phyloP scores from a whole-genome alignment of 169 alveolate species.

The Plasmodium chabaudi region DNA sequence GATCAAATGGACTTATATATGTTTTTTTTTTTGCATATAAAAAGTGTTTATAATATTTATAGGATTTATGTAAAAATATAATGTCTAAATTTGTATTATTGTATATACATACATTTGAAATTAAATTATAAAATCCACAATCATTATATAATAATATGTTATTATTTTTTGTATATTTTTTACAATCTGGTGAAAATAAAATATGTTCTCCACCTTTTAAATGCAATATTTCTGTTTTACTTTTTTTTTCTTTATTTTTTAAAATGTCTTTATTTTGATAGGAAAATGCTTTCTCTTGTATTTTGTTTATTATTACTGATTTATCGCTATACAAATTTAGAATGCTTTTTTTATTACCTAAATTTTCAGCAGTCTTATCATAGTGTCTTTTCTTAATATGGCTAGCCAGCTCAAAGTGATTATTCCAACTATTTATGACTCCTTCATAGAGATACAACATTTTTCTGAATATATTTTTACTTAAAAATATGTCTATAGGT shows the following conservation, averaged over 20 bases:
- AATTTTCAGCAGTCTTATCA: background rate
- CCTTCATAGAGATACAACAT: constrained; percentile 18
- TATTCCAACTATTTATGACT: background rate
- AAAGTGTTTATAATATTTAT: constrained; percentile 19
- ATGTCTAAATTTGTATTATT: constrained; percentile 45
- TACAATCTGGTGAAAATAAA: constrained; percentile 12
- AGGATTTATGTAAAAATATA: constrained; percentile 22
- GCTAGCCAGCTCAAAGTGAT: background rate
- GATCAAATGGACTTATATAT: constrained; percentile 13
- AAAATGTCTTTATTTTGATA: constrained; percentile 26
- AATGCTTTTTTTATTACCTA: background rate
- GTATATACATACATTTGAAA: constrained; percentile 32
- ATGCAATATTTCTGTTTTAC: constrained; percentile 7
- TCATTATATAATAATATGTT: constrained; percentile 6
- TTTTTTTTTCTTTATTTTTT: constrained; percentile 3
- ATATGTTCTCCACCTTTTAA: constrained; percentile 3
- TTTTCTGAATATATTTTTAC: constrained; percentile 29
- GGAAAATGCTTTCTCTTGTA: constrained; percentile 8
- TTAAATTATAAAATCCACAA: constrained; percentile 2
- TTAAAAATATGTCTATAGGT: constrained; percentile 15
- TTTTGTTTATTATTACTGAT: constrained; percentile 11
- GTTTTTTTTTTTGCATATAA: constrained; percentile 29
- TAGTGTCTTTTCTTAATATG: background rate
- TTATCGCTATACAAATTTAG: background rate
- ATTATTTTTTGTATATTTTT: background rate